Percentiles rank a stretch among this genome's conserved stretches.
These are phyloP conservation scores for Murraya paniculata DNA, from an alignment of 345 rosid genomes.

Conservation along the genomic window DNA sequence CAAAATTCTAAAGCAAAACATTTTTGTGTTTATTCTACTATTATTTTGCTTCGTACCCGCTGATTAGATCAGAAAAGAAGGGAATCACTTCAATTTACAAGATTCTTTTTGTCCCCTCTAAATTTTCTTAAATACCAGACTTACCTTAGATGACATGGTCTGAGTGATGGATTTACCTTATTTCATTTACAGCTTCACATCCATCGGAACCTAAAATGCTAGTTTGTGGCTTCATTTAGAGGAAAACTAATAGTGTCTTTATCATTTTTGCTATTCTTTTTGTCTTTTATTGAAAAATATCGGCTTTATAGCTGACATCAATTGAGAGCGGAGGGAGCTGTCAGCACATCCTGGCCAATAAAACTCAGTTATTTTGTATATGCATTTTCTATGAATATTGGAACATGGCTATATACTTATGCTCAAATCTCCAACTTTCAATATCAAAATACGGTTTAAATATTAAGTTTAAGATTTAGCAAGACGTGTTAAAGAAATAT, in stretches of 20 bases:
- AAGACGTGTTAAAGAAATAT: neutral
- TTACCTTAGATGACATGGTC: neutral
- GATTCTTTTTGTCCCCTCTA: neutral
- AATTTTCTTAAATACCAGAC: neutral
- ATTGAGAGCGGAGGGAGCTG: neutral
- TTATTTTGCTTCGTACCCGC: neutral
- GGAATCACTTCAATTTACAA: neutral
- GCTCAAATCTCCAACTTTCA: neutral
- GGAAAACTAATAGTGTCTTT: neutral
- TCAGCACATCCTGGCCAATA: neutral
- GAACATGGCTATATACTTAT: neutral
- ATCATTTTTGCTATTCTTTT: neutral
- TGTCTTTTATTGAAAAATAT: neutral
- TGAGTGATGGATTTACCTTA: constrained; percentile 3
- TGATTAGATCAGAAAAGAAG: neutral
- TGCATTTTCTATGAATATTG: neutral
- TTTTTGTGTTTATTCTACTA: constrained; percentile 8
- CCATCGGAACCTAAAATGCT: neutral
- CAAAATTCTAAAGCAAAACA: neutral
- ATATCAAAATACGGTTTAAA: neutral
- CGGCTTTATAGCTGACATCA: neutral
- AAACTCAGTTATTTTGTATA: neutral
- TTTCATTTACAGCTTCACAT: neutral
- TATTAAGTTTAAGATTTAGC: neutral
- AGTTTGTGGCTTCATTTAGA: neutral